A percentile compares a stretch with the other conserved stretches of the same genome.
These are phyloP conservation scores for Termitomyces sp. DNA, from an alignment of 768 basidiomycete species.

Conservation along the genomic window DNA sequence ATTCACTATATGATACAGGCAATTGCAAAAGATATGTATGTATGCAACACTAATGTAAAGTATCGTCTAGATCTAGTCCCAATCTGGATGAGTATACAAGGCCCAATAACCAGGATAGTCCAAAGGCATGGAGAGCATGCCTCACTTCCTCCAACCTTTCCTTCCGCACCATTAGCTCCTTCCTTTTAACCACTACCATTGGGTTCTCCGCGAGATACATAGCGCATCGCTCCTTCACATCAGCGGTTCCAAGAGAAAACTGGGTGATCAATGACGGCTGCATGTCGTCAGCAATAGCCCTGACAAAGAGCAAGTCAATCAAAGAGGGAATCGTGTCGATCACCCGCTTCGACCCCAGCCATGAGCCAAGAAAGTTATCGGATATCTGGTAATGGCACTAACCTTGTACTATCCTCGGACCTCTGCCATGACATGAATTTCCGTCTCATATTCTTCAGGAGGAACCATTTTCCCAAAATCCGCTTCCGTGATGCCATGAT, in stretches of 20 bases:
- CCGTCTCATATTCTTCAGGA: conserved; percentile 35
- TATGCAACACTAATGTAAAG: too few relatives aligned
- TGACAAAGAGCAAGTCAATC: conserved; percentile 30
- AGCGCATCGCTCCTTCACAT: conserved; percentile 32
- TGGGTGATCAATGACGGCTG: conserved; percentile 31
- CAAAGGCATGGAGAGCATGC: conserved; percentile 28
- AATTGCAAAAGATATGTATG: too few relatives aligned
- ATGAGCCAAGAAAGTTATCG: not conserved
- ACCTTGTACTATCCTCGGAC: conserved; percentile 45
- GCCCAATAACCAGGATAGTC: conserved; percentile 7
- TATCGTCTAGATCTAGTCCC: too few relatives aligned
- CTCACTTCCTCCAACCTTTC: conserved; percentile 36
- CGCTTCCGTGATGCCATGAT: conserved; percentile 20
- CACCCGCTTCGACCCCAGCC: conserved; percentile 29
- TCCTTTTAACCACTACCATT: conserved; percentile 27
- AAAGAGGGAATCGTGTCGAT: conserved; percentile 39
- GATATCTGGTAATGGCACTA: not conserved
- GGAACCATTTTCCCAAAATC: conserved; percentile 30
- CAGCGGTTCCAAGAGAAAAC: conserved; percentile 30
- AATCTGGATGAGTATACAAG: not conserved
- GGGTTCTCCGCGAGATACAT: conserved; percentile 47
- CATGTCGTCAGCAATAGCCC: conserved; percentile 24
- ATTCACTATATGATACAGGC: too few relatives aligned
- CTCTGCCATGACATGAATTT: conserved; percentile 40
- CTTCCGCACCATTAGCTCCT: conserved; percentile 28